phyloP scores from a whole-genome alignment of 768 basidiomycete species.

The Multifurca ochricompacta region DNA sequence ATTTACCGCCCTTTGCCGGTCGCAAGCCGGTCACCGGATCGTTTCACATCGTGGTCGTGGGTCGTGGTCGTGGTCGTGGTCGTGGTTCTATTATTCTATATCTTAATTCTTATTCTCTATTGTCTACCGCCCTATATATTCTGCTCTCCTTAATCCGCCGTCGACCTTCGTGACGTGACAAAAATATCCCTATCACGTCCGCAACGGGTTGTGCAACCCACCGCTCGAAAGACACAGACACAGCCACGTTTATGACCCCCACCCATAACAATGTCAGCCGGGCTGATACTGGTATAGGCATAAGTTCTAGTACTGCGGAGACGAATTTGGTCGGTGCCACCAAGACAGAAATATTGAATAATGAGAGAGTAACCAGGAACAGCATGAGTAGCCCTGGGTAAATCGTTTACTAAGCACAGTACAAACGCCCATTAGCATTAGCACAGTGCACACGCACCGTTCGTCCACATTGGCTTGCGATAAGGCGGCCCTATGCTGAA shows the following conservation, averaged over 20 bases:
- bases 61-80: background rate
- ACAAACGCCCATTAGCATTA: background rate
- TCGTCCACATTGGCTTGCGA: slow-evolving; percentile 90
- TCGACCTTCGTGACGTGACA: slow-evolving; percentile 30
- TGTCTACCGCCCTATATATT: slow-evolving; percentile 82
- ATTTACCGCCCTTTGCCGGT: background rate
- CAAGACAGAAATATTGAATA: slow-evolving; percentile 71
- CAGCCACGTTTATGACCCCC: slow-evolving; percentile 58
- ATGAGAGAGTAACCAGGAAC: slow-evolving; percentile 58
- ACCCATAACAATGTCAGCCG: slow-evolving; percentile 61
- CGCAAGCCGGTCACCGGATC: background rate
- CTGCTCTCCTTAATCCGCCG: slow-evolving; percentile 58
- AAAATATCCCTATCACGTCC: slow-evolving; percentile 40
- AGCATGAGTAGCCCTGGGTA: slow-evolving; percentile 72
- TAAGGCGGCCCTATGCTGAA: slow-evolving; percentile 99
- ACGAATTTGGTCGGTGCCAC: slow-evolving; percentile 59
- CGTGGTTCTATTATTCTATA: background rate
- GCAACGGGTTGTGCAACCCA: slow-evolving; percentile 60
- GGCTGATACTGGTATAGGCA: slow-evolving; percentile 62
- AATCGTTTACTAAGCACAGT: background rate
- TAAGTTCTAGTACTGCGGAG: slow-evolving; percentile 61
- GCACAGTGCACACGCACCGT: slow-evolving; percentile 45
- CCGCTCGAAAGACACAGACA: slow-evolving; percentile 70
- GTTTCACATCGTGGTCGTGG: too few species aligned
- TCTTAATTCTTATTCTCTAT: slow-evolving; percentile 41